A percentile compares a stretch with the other conserved stretches of the same genome.
Evolutionary conservation across 2,329 filamentous ascomycete genomes (phyloP).

Genomic region (Lecanoromycetidae sp.): DNA sequence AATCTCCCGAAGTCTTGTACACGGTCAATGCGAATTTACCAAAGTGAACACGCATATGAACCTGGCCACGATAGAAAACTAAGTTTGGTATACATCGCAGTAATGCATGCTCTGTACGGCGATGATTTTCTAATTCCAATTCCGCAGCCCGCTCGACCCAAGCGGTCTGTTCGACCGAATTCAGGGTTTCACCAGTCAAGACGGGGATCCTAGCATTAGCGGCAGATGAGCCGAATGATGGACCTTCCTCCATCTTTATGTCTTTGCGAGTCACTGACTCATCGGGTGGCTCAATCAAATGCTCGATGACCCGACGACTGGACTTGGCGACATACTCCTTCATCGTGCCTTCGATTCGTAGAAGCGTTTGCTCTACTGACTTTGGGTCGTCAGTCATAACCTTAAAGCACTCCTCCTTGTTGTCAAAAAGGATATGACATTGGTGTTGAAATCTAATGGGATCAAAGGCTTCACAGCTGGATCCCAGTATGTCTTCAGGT

Average conservation of each 20-base stretch:
- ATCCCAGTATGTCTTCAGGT: conserved; percentile 31
- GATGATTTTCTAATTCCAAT: background rate
- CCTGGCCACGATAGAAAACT: conserved; percentile 25
- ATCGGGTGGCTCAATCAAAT: conserved; percentile 21
- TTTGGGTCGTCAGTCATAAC: conserved; percentile 22
- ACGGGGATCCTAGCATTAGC: conserved; percentile 4
- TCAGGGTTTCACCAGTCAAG: conserved; percentile 7
- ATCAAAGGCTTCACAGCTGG: conserved; percentile 34
- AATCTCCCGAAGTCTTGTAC: conserved; percentile 20
- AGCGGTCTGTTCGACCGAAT: background rate
- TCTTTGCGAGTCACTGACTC: background rate
- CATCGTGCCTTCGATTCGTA: conserved; percentile 27
- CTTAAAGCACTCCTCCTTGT: conserved; percentile 21
- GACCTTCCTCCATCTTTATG: conserved; percentile 3
- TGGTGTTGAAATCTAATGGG: conserved; percentile 29
- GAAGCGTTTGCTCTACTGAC: conserved; percentile 24
- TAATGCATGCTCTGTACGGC: conserved; percentile 15
- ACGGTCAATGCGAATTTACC: conserved; percentile 24
- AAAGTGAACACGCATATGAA: conserved; percentile 27
- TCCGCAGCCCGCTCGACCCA: background rate
- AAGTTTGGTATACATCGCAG: conserved; percentile 22
- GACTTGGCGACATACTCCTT: conserved; percentile 27
- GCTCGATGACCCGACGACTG: conserved; percentile 17
- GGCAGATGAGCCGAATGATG: background rate
- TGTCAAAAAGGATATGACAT: conserved; percentile 32